phyloP scores from a whole-genome alignment of 2,329 filamentous ascomycete genomes.

The Cladorrhinum sp. region DNA sequence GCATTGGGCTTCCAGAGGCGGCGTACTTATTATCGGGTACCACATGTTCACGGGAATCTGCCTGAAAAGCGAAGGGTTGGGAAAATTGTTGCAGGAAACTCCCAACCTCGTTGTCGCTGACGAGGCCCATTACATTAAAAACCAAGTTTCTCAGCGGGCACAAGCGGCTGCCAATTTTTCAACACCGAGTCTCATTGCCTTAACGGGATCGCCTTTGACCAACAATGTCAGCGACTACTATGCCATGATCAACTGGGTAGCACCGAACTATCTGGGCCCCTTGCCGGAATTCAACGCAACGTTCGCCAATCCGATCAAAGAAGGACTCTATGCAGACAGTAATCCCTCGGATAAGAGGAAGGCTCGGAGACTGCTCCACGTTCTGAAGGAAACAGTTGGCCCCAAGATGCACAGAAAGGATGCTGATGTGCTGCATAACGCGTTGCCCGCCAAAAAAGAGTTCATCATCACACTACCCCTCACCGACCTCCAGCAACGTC shows the following conservation, averaged over 20 bases:
- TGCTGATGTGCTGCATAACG: slow-evolving; percentile 59
- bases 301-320: slow-evolving; percentile 71
- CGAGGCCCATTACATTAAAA: slow-evolving; percentile 81
- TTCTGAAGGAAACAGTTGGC: slow-evolving; percentile 67
- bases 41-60: slow-evolving; percentile 55
- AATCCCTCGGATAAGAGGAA: slow-evolving; percentile 49
- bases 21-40: slow-evolving; percentile 76
- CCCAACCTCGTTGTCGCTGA: slow-evolving; percentile 78
- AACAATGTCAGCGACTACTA: slow-evolving; percentile 85
- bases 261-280: slow-evolving; percentile 72
- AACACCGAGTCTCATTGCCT: slow-evolving; percentile 70
- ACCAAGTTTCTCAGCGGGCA: slow-evolving; percentile 51
- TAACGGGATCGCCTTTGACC: slow-evolving; percentile 82
- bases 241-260: slow-evolving; percentile 84
- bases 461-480: slow-evolving; percentile 75
- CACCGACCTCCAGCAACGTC: slow-evolving; percentile 58
- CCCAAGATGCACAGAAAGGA: slow-evolving; percentile 78
- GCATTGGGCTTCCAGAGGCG: slow-evolving; percentile 63
- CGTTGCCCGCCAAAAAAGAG: slow-evolving; percentile 73
- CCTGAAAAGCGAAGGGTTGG: slow-evolving; percentile 34
- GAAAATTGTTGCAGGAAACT: slow-evolving; percentile 49
- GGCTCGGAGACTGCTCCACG: slow-evolving; percentile 64
- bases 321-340: slow-evolving; percentile 68
- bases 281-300: slow-evolving; percentile 63
- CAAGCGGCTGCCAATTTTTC: slow-evolving; percentile 55